Evolutionary conservation across 2,329 filamentous ascomycete species (phyloP), one percentile per base, ranked within the genome.

Genomic region (Alternaria panax): DNA sequence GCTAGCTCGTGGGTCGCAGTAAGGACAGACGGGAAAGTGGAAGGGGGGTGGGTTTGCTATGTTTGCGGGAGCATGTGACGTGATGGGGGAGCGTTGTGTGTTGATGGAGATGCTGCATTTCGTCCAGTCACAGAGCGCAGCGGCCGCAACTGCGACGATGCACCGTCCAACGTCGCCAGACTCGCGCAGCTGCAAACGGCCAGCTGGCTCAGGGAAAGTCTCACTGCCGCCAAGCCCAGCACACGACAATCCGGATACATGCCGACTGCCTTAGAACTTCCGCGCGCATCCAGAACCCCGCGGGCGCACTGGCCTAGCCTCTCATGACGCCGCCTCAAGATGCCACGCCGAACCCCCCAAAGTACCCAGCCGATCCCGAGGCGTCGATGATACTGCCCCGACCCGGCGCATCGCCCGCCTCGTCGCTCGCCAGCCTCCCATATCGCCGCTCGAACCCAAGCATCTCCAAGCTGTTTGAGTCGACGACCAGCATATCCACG

Each of bases 361-460:
- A 67, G 60, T 75, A 74, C 65, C 64, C 72, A 59, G 89, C 90
- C 78, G 88, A 90, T 72, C 81, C 87, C 74, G 88, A 88, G 67
- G 84, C 87, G 68, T 86, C 89, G 59, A 81, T 85, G 74, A 77
- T 79, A 57, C 78, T 88, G 59, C 85, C 87, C 64, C 91, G 89
- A 80, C 86, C 89, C 58, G 80, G 83, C 62, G 80, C 73, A 51
- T 81, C 80, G 54, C 90, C 73, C 82, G 88, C 75, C 78, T 88
- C 68, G 84, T 91, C 80, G 83, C 82, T 90, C 36, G 79, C 82
- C 20, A 80, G 81, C 2, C 79, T 88, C 16, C 84, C 86, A 22
- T 86, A 84, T 67, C 81, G 84, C 45, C 79, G 82, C 25, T 83
- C 82, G 20, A 85, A 83, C 64, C 79, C 82, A 30, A 85, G 83